Conservation (phyloP, 73 alveolate genomes). For the Symbiodinium natans region DNA sequence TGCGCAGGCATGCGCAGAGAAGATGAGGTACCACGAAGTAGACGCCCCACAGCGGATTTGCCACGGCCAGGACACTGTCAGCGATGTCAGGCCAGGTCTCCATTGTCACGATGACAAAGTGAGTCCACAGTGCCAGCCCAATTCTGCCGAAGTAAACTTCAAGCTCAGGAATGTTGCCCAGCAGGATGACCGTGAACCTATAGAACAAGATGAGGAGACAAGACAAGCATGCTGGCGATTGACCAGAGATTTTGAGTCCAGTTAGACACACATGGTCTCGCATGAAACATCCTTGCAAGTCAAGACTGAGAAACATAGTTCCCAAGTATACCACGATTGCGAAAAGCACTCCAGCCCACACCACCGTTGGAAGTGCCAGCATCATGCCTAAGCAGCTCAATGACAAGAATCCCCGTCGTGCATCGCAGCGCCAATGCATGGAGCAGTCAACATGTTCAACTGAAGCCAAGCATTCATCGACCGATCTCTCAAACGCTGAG, state of each 20-base stretch:
- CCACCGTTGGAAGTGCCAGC: slow-evolving; percentile 72
- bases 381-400: slow-evolving; percentile 31
- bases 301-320: slow-evolving; percentile 6
- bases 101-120: slow-evolving; percentile 81
- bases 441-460: no score
- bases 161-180: slow-evolving; percentile 50
- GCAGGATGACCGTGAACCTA: slow-evolving; percentile 71
- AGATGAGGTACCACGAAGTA: slow-evolving; percentile 55
- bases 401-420: no score
- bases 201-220: no score
- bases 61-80: slow-evolving; percentile 62
- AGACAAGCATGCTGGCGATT: no score
- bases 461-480: no score
- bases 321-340: slow-evolving; percentile 80
- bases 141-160: slow-evolving; percentile 47
- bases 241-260: no score
- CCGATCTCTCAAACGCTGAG: no score
- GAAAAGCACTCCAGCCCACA: slow-evolving; percentile 81
- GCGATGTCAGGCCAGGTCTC: slow-evolving; percentile 92
- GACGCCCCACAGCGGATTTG: slow-evolving; percentile 75
- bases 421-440: no score
- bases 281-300: neutral
- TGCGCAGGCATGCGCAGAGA: no score
- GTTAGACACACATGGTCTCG: neutral
- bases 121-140: slow-evolving; percentile 80